These are phyloP conservation scores for Erysimum cheiri DNA, from an alignment of 441 rosid species.

Conservation along the genomic window DNA sequence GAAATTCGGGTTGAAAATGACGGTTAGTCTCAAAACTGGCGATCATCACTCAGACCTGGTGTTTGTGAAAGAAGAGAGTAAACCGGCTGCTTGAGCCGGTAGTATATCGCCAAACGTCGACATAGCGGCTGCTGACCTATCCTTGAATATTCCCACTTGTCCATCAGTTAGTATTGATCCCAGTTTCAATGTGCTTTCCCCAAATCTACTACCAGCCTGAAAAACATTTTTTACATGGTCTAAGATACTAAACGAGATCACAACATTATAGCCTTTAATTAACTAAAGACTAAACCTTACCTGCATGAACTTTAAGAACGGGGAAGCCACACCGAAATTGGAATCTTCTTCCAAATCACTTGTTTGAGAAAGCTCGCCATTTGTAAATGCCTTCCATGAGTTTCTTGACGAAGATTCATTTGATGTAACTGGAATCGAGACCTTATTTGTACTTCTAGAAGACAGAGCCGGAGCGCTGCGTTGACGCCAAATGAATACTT, in stretches of 20 bases:
- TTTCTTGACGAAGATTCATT: slow-evolving; percentile 63
- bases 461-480: slow-evolving; percentile 87
- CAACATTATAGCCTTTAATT: background rate
- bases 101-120: slow-evolving; percentile 95
- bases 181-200: slow-evolving; percentile 93
- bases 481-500: slow-evolving; percentile 24
- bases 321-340: slow-evolving; percentile 83
- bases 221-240: slow-evolving; percentile 12
- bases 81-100: slow-evolving; percentile 94
- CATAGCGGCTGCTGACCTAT: slow-evolving; percentile 94
- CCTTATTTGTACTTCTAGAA: slow-evolving; percentile 67
- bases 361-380: slow-evolving; percentile 67
- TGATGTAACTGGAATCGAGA: slow-evolving; percentile 55
- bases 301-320: slow-evolving; percentile 95
- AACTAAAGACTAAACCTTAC: slow-evolving; percentile 42
- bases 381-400: slow-evolving; percentile 69
- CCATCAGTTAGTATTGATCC: slow-evolving; percentile 95
- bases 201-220: slow-evolving; percentile 98
- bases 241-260: slow-evolving; percentile 11
- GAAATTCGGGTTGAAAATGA: slow-evolving; percentile 7
- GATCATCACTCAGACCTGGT: slow-evolving; percentile 62
- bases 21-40: slow-evolving; percentile 14
- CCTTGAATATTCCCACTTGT: slow-evolving; percentile 97
- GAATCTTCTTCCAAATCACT: slow-evolving; percentile 69
- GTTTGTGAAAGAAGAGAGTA: slow-evolving; percentile 91